Evolutionary conservation across 139 green algal species (phyloP), one percentile per base, ranked within the genome.

Genomic region (Picochlorum sp.): DNA sequence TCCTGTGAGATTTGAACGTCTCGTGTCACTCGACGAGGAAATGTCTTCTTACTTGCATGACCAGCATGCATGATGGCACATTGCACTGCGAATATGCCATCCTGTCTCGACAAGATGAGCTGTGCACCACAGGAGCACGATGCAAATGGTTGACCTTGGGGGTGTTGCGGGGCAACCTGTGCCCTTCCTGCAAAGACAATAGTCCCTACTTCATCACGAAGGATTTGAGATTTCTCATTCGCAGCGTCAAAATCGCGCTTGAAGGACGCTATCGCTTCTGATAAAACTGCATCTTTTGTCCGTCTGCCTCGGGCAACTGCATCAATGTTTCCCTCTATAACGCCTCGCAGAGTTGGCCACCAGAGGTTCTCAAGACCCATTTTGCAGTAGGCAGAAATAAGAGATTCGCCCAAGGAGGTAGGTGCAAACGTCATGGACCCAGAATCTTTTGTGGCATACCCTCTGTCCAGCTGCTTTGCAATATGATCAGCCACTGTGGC

Each of bases 401-500:
- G 79, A 14, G 81, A 75, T 79, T 95, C 88, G 5, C 93, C 92
- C 47, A 95, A 74, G 1, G 83, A 49, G 1, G 86, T 95, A 18
- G 89, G 84, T 62, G 57, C 82, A 61, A 97, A 95, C 2, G 75
- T 70, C 62, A 87, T 58, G 21, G 69, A 71, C 3, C 18, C 62
- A 1, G 59, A 76, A 38, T 96, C 86, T 72, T 96, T 96, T 31
- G 44, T 45, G 8, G 90, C 88, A 60, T 97, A 97, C 10, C 60
- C 60, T 66, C 60, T 59, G 15, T 66, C 67, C 28, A 81, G 70
- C 60, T 83, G 77, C 49, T 81, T 89, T 57, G 83, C 64, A 55
- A 88, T 88, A 81, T 96, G 90, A 64, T 94, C 82, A 8, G 82
- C 86, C 24, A 91, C 81, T 3, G 94, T 99, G 11, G 94, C 94